phyloP scores from a whole-genome alignment of 164 flowering plant species.

The Annona cherimola region DNA sequence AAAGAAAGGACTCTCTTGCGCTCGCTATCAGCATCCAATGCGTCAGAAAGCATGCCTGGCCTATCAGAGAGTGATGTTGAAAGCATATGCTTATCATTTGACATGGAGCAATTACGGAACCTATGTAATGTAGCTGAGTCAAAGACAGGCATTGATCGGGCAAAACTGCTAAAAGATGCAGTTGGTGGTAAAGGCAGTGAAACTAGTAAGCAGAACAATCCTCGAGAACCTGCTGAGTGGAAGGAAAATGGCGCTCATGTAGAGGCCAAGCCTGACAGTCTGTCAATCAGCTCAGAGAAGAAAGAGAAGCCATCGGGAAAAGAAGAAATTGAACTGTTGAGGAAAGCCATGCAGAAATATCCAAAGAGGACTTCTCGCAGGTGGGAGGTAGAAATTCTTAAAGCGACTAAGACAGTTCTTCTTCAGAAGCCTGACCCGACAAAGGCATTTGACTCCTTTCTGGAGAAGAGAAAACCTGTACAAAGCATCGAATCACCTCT shows the following conservation, averaged over 20 bases:
- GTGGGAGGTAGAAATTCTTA: too few relatives aligned
- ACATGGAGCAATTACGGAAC: constrained; percentile 44
- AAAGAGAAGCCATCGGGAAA: constrained; percentile 47
- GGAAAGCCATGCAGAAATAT: constrained; percentile 58
- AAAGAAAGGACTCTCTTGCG: constrained; percentile 80
- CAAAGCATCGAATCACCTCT: constrained; percentile 73
- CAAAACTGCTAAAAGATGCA: constrained; percentile 46
- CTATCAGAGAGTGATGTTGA: constrained; percentile 62
- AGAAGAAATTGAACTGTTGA: constrained; percentile 80
- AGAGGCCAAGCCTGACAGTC: constrained; percentile 4
- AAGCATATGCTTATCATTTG: constrained; percentile 59
- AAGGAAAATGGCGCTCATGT: constrained; percentile 10
- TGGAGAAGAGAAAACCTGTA: constrained; percentile 86
- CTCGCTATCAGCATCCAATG: constrained; percentile 45
- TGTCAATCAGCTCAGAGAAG: constrained; percentile 30
- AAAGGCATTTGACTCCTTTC: too few relatives aligned
- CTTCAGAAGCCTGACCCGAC: too few relatives aligned
- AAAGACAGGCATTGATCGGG: constrained; percentile 41
- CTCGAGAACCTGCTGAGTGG: constrained; percentile 10
- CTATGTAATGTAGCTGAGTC: constrained; percentile 64
- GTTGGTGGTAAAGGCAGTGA: constrained; percentile 16
- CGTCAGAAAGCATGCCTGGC: constrained; percentile 27
- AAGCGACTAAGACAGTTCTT: too few relatives aligned
- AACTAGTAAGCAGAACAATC: constrained; percentile 29
- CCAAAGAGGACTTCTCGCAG: constrained; percentile 92